phyloP scores from a whole-genome alignment of 164 flowering plant species.

The Sedum album region DNA sequence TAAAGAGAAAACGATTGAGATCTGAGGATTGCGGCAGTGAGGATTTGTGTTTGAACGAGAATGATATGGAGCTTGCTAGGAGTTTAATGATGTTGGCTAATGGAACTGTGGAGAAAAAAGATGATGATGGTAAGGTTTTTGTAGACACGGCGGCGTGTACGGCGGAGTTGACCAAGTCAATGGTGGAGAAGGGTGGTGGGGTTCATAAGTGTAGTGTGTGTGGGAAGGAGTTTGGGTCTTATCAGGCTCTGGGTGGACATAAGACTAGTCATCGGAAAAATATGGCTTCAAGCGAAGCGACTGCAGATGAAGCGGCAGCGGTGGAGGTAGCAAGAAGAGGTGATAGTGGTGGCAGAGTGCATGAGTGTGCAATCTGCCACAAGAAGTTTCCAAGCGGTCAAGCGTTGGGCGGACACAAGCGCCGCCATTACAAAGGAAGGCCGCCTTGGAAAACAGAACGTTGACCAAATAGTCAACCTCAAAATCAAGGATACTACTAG shows the following conservation, averaged over 20 bases:
- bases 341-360: slow-evolving; percentile 18
- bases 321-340: slow-evolving; percentile 8
- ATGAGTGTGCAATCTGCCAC: slow-evolving; percentile 60
- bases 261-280: slow-evolving; percentile 44
- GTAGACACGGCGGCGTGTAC: too few species aligned
- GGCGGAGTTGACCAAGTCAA: background rate
- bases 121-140: too few species aligned
- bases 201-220: slow-evolving; percentile 46
- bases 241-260: too few species aligned
- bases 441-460: slow-evolving; percentile 7
- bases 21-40: too few species aligned
- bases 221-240: too few species aligned
- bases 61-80: too few species aligned
- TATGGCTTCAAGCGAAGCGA: slow-evolving; percentile 17
- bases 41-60: too few species aligned
- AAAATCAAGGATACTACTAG: background rate
- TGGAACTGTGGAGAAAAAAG: too few species aligned
- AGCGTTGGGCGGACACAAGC: slow-evolving; percentile 66
- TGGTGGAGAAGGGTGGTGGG: slow-evolving; percentile 7
- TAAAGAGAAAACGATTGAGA: too few species aligned
- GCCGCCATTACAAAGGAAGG: slow-evolving; percentile 70
- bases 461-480: background rate
- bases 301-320: too few species aligned
- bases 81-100: too few species aligned
- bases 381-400: slow-evolving; percentile 55